Base-by-base conservation (phyloP, 345 rosid genomes). In the Citrus australasica region DNA sequence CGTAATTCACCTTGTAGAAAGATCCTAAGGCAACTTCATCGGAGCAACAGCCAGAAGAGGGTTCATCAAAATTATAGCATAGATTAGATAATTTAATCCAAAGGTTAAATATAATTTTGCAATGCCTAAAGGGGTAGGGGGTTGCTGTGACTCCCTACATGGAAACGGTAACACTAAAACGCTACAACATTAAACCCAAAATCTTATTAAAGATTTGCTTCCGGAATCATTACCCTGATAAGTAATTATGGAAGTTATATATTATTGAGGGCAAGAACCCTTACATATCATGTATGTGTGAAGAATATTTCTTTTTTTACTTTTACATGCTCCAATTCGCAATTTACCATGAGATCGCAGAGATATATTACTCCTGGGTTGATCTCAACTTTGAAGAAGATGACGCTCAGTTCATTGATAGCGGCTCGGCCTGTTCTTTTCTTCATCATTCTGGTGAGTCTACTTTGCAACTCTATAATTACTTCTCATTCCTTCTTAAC, bases 391-490 rank as follows among this genome's bases (percentile, higher is more conserved):
- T 33, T 38, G 63, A 38, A 77, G 9, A 24, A 71, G 33, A 85
- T 85, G 88, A 82, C 76, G 76, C 76, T 80, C 66, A 80, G 67
- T 30, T 68, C 80, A 17, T 28, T 76, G 66, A 46, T 79, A 7
- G 76, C 83, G 2, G 69, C 84, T 2, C 40, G 84, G 40, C 86
- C 84, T 30, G 68, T 77, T 25, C 48, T 73, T 22, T 5, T 79
- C 78, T 83, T 83, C 75, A 46, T 81, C 32, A 7, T 81, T 7
- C 42, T 81, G 86, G 88, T 85, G 61, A 65, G 71, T 17, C 51
- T 46, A 3, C 51, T 11, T 46, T 13, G 17, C 14, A 13, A 13
- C 51, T 46, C 51, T 46, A 46, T 3, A 46, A 46, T 46, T 46
- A 46, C 51, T 46, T 46, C 51, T 10, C 2, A 0, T 9, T 40